Evolutionary conservation across 2,329 filamentous ascomycete genomes (phyloP).

Genomic region (Diplodia mutila): DNA sequence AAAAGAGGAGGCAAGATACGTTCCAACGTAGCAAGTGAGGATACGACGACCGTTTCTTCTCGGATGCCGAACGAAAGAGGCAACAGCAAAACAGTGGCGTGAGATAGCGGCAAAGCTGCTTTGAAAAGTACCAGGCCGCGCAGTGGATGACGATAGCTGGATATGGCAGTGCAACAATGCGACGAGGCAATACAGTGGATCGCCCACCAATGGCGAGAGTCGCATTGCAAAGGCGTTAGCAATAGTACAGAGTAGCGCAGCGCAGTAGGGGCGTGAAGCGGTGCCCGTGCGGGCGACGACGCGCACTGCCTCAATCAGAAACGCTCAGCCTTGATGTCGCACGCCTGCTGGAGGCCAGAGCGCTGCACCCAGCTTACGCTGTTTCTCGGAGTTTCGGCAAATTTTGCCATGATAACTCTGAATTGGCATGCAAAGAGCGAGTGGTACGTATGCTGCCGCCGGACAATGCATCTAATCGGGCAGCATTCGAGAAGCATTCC

Average conservation of each 20-base stretch:
- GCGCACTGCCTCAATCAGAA: not conserved
- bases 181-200: not conserved
- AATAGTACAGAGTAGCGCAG: not conserved
- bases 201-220: not conserved
- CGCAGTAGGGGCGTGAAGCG: not conserved
- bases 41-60: no score
- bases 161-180: not conserved
- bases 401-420: not conserved
- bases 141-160: not conserved
- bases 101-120: not conserved
- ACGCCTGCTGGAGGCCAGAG: not conserved
- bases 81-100: not conserved
- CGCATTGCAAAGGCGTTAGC: not conserved
- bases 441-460: constrained; percentile 13
- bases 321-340: not conserved
- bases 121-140: not conserved
- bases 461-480: not conserved
- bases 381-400: not conserved
- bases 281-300: not conserved
- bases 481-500: not conserved
- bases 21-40: not conserved
- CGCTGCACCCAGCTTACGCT: not conserved
- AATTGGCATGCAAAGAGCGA: not conserved
- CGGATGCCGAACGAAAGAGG: no score
- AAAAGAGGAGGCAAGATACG: not conserved